Conservation (phyloP, 2,329 filamentous ascomycete species). For the Cryphonectria parasitica region DNA sequence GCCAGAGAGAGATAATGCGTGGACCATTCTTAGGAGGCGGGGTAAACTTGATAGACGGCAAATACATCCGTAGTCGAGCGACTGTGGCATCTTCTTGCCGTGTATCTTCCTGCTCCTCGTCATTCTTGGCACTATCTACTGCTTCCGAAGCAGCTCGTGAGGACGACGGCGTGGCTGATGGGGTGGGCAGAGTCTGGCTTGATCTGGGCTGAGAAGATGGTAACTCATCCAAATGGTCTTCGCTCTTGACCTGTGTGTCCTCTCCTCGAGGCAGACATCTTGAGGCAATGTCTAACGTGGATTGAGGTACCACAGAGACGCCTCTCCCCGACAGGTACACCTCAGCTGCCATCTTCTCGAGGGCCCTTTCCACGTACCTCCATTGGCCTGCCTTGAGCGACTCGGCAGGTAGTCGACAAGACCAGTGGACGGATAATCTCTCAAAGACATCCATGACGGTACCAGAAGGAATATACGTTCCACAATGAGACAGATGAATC, state of each 20-base stretch:
- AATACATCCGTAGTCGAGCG: constrained; percentile 41
- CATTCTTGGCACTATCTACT: constrained; percentile 4
- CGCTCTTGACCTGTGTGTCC: not conserved
- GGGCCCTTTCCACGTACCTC: constrained; percentile 24
- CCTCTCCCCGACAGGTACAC: constrained; percentile 24
- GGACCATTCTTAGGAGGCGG: constrained; percentile 33
- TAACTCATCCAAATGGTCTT: not conserved
- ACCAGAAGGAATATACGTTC: not conserved
- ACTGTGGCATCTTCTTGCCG: constrained; percentile 38
- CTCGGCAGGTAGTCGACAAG: constrained; percentile 20
- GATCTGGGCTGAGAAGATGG: constrained; percentile 17
- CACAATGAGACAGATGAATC: constrained; percentile 16
- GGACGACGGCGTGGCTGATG: constrained; percentile 26
- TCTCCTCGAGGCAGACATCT: not conserved
- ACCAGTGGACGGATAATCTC: constrained; percentile 26
- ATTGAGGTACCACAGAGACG: constrained; percentile 15
- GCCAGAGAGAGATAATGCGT: constrained; percentile 42
- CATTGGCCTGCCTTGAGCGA: constrained; percentile 20
- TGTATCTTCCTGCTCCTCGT: constrained; percentile 25
- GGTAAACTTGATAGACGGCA: constrained; percentile 36
- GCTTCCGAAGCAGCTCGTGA: constrained; percentile 27
- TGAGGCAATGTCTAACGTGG: constrained; percentile 16
- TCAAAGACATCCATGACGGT: constrained; percentile 24
- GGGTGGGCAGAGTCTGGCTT: constrained; percentile 20
- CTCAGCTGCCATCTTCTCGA: constrained; percentile 28